These are phyloP conservation scores for Botrytis cinerea DNA, from an alignment of 2,329 filamentous ascomycete genomes.

Conservation along the genomic window DNA sequence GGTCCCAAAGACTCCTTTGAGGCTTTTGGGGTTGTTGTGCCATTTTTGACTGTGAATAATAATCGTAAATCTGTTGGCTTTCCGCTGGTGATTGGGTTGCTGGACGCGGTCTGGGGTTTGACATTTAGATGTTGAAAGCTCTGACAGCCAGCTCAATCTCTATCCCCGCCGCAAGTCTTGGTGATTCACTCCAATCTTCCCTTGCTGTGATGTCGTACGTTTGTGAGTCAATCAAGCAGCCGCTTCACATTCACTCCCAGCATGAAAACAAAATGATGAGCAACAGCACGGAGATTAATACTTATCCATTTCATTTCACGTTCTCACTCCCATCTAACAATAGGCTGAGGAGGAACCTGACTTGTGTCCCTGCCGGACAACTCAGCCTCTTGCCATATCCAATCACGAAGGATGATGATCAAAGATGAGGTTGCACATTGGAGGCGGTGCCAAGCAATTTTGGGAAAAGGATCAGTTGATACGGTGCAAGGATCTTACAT, in stretches of 20 bases:
- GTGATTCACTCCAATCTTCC: background rate
- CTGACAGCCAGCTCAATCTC: background rate
- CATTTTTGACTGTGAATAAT: slow-evolving; percentile 11
- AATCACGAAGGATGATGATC: slow-evolving; percentile 15
- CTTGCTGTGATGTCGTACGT: background rate
- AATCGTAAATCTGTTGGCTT: background rate
- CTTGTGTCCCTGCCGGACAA: background rate
- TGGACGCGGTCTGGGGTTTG: background rate
- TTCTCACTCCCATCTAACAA: background rate
- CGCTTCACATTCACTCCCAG: background rate
- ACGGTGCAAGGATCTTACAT: background rate
- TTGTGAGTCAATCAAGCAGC: background rate
- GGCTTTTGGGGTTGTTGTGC: slow-evolving; percentile 6
- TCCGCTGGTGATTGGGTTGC: background rate
- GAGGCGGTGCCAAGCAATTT: slow-evolving; percentile 17
- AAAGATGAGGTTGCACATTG: slow-evolving; percentile 10
- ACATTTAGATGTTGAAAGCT: background rate
- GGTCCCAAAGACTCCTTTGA: slow-evolving; percentile 17
- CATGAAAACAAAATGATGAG: background rate
- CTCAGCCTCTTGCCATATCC: slow-evolving; percentile 18
- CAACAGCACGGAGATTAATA: slow-evolving; percentile 12
- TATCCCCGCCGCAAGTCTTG: background rate
- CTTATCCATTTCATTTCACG: slow-evolving; percentile 3
- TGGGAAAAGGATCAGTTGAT: slow-evolving; percentile 11
- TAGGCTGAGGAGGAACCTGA: slow-evolving; percentile 3